These are phyloP conservation scores for Mesembryanthemum crystallinum DNA, from an alignment of 148 eudicot genomes.

Conservation along the genomic window DNA sequence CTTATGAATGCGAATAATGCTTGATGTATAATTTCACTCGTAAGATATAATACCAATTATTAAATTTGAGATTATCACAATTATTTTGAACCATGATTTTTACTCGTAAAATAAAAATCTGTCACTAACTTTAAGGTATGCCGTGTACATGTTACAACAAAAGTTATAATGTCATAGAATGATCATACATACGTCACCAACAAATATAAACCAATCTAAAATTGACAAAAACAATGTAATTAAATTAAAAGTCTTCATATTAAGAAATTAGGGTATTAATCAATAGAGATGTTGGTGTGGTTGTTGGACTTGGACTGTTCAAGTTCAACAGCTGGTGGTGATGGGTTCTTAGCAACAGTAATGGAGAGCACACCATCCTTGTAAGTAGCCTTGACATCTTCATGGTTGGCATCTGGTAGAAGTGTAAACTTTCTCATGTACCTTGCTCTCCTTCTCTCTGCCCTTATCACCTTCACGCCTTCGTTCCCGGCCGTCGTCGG, in stretches of 20 bases:
- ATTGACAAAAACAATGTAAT: not conserved
- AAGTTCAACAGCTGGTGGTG: not conserved
- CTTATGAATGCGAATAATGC: too few relatives aligned
- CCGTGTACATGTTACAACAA: too few relatives aligned
- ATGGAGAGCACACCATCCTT: conserved; percentile 46
- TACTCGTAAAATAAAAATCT: not conserved
- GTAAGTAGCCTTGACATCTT: conserved; percentile 39
- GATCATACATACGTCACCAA: not conserved
- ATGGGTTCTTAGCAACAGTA: conserved; percentile 29
- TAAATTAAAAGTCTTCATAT: not conserved
- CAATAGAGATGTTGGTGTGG: conserved; percentile 10
- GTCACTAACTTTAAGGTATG: too few relatives aligned
- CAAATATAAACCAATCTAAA: not conserved
- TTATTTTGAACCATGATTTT: too few relatives aligned
- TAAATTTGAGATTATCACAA: too few relatives aligned
- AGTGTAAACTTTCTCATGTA: conserved; percentile 45
- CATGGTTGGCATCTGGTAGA: conserved; percentile 29
- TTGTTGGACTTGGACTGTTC: conserved; percentile 14
- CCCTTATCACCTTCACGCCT: conserved; percentile 30
- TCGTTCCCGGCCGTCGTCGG: not conserved
- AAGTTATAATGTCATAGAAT: not conserved
- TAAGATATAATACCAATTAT: too few relatives aligned
- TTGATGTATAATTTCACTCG: too few relatives aligned
- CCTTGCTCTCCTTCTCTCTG: conserved; percentile 42
- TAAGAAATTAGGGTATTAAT: not conserved